These are phyloP conservation scores for Auricularia sp. DNA, from an alignment of 768 basidiomycete genomes.

Conservation along the genomic window DNA sequence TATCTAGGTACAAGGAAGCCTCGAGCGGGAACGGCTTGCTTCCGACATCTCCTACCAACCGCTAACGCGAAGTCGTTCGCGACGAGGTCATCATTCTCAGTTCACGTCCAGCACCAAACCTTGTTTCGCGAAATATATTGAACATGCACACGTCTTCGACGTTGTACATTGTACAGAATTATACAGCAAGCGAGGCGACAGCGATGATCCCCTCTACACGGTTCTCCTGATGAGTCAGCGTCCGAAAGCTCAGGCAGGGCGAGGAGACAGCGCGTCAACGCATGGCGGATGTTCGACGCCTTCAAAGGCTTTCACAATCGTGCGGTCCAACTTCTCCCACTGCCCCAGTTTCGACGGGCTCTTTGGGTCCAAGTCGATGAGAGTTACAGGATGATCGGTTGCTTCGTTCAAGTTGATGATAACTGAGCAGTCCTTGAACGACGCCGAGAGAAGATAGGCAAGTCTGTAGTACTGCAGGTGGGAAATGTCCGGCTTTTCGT, in stretches of 20 bases:
- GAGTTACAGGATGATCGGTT: constrained; percentile 32
- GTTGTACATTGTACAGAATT: too few relatives aligned
- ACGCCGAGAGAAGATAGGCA: constrained; percentile 78
- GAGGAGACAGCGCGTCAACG: neutral
- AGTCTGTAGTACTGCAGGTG: constrained; percentile 54
- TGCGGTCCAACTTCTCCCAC: constrained; percentile 66
- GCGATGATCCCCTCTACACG: too few relatives aligned
- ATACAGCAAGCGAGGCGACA: too few relatives aligned
- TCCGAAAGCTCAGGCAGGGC: neutral
- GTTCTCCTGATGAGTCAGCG: constrained; percentile 1
- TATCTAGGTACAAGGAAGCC: neutral
- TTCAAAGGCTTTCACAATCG: constrained; percentile 40
- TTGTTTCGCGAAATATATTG: too few relatives aligned
- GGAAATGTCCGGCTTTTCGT: constrained; percentile 28
- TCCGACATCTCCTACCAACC: neutral
- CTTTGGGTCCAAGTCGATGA: constrained; percentile 87
- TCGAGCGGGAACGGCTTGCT: neutral
- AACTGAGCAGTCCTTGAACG: constrained; percentile 93
- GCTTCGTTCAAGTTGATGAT: constrained; percentile 31
- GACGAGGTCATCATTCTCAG: neutral
- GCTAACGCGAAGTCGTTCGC: neutral
- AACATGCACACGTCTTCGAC: too few relatives aligned
- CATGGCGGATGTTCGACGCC: neutral
- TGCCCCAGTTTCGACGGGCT: constrained; percentile 46
- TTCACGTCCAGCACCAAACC: neutral